These are phyloP conservation scores for Apodospora peruviana DNA, from an alignment of 495 filamentous ascomycete genomes.

Conservation along the genomic window DNA sequence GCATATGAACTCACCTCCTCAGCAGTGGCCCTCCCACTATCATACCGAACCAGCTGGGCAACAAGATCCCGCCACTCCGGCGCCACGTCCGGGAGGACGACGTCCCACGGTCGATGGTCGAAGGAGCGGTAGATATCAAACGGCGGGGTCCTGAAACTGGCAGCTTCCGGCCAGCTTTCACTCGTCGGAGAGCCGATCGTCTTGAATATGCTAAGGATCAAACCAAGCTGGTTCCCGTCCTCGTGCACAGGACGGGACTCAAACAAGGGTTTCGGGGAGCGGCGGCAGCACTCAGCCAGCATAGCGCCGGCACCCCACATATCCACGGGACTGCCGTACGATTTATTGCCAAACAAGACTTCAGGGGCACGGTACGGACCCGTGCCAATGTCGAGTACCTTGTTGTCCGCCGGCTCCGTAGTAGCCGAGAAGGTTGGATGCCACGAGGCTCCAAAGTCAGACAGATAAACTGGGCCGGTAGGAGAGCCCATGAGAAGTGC, in stretches of 20 bases:
- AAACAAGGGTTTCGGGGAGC: constrained; percentile 57
- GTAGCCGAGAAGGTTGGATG: constrained; percentile 49
- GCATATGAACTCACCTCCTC: constrained; percentile 14
- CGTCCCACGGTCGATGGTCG: constrained; percentile 18
- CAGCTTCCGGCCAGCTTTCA: constrained; percentile 66
- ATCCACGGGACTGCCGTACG: constrained; percentile 68
- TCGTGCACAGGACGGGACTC: constrained; percentile 64
- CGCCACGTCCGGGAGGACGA: constrained; percentile 11
- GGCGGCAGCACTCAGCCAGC: constrained; percentile 61
- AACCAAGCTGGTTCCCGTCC: constrained; percentile 82
- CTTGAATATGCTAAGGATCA: constrained; percentile 87
- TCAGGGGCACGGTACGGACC: constrained; percentile 88
- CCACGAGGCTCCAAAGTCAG: constrained; percentile 93
- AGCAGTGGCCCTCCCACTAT: constrained; percentile 14
- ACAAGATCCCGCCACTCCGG: constrained; percentile 14
- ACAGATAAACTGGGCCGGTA: constrained; percentile 66
- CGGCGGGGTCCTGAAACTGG: constrained; percentile 40
- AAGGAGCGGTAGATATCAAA: constrained; percentile 51
- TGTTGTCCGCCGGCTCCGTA: constrained; percentile 59
- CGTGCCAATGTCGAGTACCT: constrained; percentile 90
- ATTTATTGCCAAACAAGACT: constrained; percentile 74
- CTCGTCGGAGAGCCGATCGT: constrained; percentile 78
- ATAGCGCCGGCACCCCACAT: constrained; percentile 88
- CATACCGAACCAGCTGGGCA: constrained; percentile 10
- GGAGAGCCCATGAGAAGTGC: constrained; percentile 71